These are phyloP conservation scores for Quercus rubra DNA, from an alignment of 306 rosid genomes.

Conservation along the genomic window DNA sequence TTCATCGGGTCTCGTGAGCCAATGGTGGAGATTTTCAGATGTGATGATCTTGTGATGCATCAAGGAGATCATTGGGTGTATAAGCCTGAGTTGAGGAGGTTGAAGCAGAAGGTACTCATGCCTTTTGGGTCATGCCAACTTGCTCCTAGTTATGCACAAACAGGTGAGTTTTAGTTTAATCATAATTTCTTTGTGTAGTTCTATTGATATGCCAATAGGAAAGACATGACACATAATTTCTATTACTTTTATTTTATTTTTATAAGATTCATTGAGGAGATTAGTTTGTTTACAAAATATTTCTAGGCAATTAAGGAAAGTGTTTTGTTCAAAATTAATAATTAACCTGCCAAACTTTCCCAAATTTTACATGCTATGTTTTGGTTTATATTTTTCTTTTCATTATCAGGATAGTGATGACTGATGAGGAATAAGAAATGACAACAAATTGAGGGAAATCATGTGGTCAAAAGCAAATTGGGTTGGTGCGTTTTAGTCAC, in stretches of 20 bases:
- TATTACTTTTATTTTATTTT: not conserved
- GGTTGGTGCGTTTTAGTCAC: too few species aligned
- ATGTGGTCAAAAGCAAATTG: too few species aligned
- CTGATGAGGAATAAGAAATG: too few species aligned
- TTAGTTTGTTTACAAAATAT: not conserved
- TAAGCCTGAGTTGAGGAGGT: constrained; percentile 50
- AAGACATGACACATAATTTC: not conserved
- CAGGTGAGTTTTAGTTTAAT: constrained; percentile 40
- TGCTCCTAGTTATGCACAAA: constrained; percentile 52
- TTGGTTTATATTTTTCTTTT: too few species aligned
- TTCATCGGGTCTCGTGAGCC: too few species aligned
- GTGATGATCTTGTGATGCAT: constrained; percentile 40
- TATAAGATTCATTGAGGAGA: not conserved
- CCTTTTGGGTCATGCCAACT: constrained; percentile 19
- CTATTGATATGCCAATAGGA: too few species aligned
- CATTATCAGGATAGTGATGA: too few species aligned
- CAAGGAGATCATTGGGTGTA: constrained; percentile 48
- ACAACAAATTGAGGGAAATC: too few species aligned
- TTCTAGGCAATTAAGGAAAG: not conserved
- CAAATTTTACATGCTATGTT: not conserved
- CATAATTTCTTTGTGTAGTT: too few species aligned
- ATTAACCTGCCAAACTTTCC: not conserved
- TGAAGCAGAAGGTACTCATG: constrained; percentile 62
- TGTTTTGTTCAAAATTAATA: not conserved
- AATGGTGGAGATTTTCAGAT: too few species aligned